These are phyloP conservation scores for Dimocarpus longan DNA, from an alignment of 345 rosid species.

Conservation along the genomic window DNA sequence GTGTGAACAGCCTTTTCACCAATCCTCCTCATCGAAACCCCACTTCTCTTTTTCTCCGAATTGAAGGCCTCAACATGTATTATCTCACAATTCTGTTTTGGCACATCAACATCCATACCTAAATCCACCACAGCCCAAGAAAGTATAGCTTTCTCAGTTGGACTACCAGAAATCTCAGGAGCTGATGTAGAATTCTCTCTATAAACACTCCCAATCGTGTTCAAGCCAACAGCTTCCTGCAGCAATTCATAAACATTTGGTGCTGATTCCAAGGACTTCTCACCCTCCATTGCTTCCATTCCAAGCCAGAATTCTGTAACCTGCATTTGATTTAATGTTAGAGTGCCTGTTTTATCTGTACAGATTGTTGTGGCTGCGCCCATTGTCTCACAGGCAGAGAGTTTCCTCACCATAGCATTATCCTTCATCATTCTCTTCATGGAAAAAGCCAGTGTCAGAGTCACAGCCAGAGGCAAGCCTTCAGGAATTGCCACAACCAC, in stretches of 20 bases:
- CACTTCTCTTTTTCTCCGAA: conserved; percentile 58
- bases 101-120: conserved; percentile 38
- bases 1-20: conserved; percentile 28
- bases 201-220: conserved; percentile 37
- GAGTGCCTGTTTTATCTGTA: conserved; percentile 59
- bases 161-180: conserved; percentile 48
- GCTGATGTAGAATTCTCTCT: conserved; percentile 12
- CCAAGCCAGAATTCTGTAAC: conserved; percentile 43
- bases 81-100: conserved; percentile 21
- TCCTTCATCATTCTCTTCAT: conserved; percentile 56
- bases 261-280: conserved; percentile 5
- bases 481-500: conserved; percentile 45
- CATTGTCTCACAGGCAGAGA: conserved; percentile 62
- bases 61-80: conserved; percentile 47
- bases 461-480: conserved; percentile 51
- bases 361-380: conserved; percentile 60
- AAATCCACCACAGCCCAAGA: conserved; percentile 46
- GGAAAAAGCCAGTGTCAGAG: conserved; percentile 43
- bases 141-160: conserved; percentile 57
- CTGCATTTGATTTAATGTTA: conserved; percentile 50
- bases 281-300: conserved; percentile 19
- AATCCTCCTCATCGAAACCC: conserved; percentile 36
- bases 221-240: conserved; percentile 34
- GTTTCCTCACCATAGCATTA: conserved; percentile 51
- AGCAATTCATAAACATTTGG: conserved; percentile 25